phyloP scores from a whole-genome alignment of 257 asterid species.

The Gynochthodes officinalis region DNA sequence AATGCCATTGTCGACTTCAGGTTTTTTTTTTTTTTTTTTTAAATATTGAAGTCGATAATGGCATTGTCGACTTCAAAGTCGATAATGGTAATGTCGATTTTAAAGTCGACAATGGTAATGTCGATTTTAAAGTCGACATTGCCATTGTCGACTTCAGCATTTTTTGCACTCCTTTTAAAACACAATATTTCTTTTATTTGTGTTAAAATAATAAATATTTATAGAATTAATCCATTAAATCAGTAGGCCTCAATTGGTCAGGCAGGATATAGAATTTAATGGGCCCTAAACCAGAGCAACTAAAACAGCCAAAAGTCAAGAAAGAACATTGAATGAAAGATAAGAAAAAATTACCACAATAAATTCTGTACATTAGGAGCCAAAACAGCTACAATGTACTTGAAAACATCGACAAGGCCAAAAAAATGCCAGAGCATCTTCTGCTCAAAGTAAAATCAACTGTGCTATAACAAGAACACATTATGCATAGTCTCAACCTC shows the following conservation, averaged over 20 bases:
- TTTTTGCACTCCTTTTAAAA: too few species aligned
- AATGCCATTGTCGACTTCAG: too few species aligned
- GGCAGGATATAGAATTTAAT: not conserved
- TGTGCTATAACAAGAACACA: not conserved
- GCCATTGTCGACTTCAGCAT: too few species aligned
- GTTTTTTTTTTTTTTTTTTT: too few species aligned
- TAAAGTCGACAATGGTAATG: too few species aligned
- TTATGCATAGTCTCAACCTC: not conserved
- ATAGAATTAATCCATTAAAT: too few species aligned
- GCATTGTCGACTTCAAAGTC: too few species aligned
- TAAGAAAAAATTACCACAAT: not conserved
- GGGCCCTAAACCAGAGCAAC: not conserved
- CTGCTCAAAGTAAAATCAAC: not conserved
- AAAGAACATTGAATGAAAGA: not conserved
- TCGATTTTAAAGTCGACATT: too few species aligned
- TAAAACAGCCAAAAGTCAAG: not conserved
- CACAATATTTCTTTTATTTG: too few species aligned
- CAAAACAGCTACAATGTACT: not conserved
- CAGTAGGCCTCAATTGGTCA: not conserved
- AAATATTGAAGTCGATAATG: too few species aligned
- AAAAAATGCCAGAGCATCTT: not conserved
- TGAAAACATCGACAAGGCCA: not conserved
- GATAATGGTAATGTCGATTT: too few species aligned
- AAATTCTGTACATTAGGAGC: not conserved
- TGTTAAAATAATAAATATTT: too few species aligned